Evolutionary conservation across 2,329 filamentous ascomycete species (phyloP), one percentile per base, ranked within the genome.

Genomic region (Immersiporthe knoxdaviesiana): DNA sequence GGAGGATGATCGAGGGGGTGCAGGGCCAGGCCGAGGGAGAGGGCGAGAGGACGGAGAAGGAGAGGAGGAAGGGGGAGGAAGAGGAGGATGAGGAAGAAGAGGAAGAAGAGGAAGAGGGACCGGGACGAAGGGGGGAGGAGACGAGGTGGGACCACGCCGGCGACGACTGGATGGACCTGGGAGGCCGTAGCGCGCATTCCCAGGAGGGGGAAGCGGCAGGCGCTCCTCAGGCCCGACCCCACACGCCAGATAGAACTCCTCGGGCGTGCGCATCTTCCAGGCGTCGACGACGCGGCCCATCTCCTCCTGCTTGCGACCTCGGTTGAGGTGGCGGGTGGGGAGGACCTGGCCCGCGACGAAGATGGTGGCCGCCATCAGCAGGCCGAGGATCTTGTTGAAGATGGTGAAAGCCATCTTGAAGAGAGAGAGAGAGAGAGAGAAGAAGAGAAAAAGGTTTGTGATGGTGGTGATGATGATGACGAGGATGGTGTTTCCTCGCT

Each of bases 251-350:
- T 30, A 27, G 24, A 56, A 56, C 14, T 56, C 12, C 12, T 56
- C n/a, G 7, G 52, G 52, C 27, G 52, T 56, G 52, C 4, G 52
- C 0, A 56, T 2, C 52, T 4, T 30, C 52, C 52, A 56, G 52
- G 2, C 52, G 14, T 10, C 37, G 54, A 59, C 7, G 41, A 39
- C 54, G 54, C 54, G 52, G 39, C 47, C 52, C 37, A 47, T 16
- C 54, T 58, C 27, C 54, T 66, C 24, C 5, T 8, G 11, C 39
- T 59, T 66, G 37, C 24, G 64, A 11, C 12, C 12, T 27, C 64
- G 64, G 54, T 35, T 66, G 39, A 59, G 24, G 37, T 35, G 41
- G 37, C 54, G 54, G 14, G 52, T 59, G 21, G 64, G 64, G 12
- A 37, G 27, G 54, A 21, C 27, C 8, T 59, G 54, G 14, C 27